Evolutionary conservation across 495 filamentous ascomycete species (phyloP).

Genomic region (Neurospora tetrasperma): DNA sequence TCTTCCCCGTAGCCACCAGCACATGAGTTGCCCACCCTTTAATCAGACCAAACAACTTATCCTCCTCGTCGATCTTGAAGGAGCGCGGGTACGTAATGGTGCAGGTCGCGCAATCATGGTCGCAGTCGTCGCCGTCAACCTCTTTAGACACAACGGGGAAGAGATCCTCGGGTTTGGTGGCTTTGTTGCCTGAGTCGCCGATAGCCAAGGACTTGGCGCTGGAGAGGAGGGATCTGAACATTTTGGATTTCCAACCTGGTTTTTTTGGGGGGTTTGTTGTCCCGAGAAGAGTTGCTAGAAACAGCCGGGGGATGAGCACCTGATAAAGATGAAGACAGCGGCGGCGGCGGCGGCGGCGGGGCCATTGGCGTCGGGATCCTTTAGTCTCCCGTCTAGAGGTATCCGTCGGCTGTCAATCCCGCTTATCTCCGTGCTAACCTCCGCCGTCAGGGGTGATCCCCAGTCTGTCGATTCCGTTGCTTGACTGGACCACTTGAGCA

Average conservation of each 20-base stretch:
- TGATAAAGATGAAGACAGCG: neutral
- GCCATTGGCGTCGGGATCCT: neutral
- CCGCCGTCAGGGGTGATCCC: neutral
- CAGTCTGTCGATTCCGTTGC: neutral
- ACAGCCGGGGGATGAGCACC: neutral
- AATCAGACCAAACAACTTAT: slow-evolving; percentile 75
- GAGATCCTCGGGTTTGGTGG: slow-evolving; percentile 39
- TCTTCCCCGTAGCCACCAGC: slow-evolving; percentile 87
- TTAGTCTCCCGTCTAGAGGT: neutral
- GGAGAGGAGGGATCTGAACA: slow-evolving; percentile 32
- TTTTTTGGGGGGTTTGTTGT: neutral
- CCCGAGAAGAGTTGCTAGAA: neutral
- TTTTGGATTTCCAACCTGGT: neutral
- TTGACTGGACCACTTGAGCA: neutral
- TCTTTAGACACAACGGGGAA: slow-evolving; percentile 58
- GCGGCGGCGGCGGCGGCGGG: neutral
- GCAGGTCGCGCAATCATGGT: slow-evolving; percentile 82
- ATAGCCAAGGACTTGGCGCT: slow-evolving; percentile 39
- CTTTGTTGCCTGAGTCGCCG: slow-evolving; percentile 61
- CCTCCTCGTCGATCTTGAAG: slow-evolving; percentile 64
- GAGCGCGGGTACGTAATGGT: slow-evolving; percentile 59
- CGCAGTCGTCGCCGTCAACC: slow-evolving; percentile 81
- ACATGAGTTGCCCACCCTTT: slow-evolving; percentile 85
- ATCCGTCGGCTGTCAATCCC: neutral
- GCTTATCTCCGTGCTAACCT: neutral